phyloP scores from a whole-genome alignment of 225 moss, liverwort and hornwort species.

The Pleurozium schreberi region DNA sequence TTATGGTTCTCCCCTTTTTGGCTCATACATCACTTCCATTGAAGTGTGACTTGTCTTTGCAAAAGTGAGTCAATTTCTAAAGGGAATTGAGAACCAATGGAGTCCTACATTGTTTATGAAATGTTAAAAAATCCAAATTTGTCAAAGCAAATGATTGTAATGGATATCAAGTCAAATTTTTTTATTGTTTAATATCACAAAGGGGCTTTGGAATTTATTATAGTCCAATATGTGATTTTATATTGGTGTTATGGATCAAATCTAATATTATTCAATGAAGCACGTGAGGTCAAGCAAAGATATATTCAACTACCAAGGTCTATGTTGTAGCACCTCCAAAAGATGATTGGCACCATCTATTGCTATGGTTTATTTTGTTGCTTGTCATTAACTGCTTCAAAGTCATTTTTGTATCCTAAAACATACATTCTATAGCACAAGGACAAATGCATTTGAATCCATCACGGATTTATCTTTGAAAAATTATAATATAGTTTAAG shows the following conservation, averaged over 20 bases:
- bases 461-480: accelerated
- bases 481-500: accelerated
- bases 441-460: neutral
- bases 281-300: neutral
- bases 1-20: no score
- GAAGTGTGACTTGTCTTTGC: accelerated
- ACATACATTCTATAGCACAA: accelerated
- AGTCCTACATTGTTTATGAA: accelerated
- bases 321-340: neutral
- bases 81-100: accelerated
- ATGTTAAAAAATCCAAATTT: neutral
- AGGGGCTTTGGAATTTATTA: accelerated
- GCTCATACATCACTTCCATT: no score
- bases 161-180: neutral
- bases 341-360: no score
- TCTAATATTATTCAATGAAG: neutral
- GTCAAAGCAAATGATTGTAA: accelerated
- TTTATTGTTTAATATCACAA: neutral
- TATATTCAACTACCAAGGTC: no score
- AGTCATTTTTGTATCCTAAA: neutral
- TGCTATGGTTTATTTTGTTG: neutral
- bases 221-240: accelerated
- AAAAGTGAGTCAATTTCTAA: neutral
- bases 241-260: neutral
- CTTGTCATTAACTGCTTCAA: neutral